These are phyloP conservation scores for Atkinsonella texensis DNA, from an alignment of 2,329 filamentous ascomycete genomes.

Conservation along the genomic window DNA sequence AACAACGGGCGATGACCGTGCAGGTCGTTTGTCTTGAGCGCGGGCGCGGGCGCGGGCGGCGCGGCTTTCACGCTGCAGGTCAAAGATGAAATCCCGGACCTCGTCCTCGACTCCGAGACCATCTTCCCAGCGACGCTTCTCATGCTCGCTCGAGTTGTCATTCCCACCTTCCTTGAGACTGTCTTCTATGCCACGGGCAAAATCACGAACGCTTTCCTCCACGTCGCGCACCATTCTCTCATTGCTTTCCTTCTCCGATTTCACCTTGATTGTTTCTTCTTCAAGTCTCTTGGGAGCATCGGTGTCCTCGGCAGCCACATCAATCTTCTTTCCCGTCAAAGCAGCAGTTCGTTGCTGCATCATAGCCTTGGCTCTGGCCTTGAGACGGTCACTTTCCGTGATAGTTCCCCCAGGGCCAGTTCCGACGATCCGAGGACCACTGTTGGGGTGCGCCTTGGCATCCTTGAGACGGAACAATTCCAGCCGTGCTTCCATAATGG, in stretches of 20 bases:
- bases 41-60: constrained; percentile 58
- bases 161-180: constrained; percentile 71
- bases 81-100: constrained; percentile 95
- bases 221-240: constrained; percentile 95
- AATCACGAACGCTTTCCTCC: constrained; percentile 88
- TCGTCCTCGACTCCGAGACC: constrained; percentile 92
- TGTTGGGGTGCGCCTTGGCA: constrained; percentile 79
- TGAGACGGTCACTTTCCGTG: constrained; percentile 87
- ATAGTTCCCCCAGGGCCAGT: constrained; percentile 84
- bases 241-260: constrained; percentile 81
- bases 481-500: constrained; percentile 80
- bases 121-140: constrained; percentile 90
- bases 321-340: constrained; percentile 71
- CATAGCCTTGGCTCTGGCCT: constrained; percentile 91
- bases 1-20: constrained; percentile 27
- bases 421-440: constrained; percentile 70
- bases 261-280: constrained; percentile 71
- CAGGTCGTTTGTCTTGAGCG: constrained; percentile 41
- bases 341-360: constrained; percentile 97
- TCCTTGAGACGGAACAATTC: constrained; percentile 91
- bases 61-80: constrained; percentile 77
- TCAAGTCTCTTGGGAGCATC: constrained; percentile 78
- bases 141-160: constrained; percentile 71
- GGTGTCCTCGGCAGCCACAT: constrained; percentile 55
- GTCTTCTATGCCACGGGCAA: constrained; percentile 73